Evolutionary conservation across 225 moss, liverwort and hornwort genomes (phyloP).

Genomic region (Polytrichum formosum): DNA sequence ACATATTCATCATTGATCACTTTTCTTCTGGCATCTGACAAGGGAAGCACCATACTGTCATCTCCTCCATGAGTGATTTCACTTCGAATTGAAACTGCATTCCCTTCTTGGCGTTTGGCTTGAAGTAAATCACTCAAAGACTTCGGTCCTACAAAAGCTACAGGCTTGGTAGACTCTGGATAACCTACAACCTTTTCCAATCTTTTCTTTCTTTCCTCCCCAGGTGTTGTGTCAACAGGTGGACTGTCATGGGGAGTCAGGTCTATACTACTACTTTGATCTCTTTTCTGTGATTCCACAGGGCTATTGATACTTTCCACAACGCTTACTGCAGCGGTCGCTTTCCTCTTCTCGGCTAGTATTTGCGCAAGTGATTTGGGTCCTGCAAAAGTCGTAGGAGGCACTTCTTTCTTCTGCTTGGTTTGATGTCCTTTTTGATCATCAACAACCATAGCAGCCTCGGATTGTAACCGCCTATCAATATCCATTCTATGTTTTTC

Average conservation of each 20-base stretch:
- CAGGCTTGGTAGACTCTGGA: constrained; percentile 21
- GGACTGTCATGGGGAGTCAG: constrained; percentile 13
- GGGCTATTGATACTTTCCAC: constrained; percentile 8
- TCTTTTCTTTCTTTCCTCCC: constrained; percentile 42
- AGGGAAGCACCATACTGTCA: too few relatives aligned
- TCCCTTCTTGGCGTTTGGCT: constrained; percentile 49
- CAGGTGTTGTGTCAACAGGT: constrained; percentile 1
- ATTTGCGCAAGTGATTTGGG: constrained; percentile 64
- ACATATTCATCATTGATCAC: too few relatives aligned
- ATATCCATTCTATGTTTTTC: constrained; percentile 13
- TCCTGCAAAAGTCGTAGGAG: constrained; percentile 52
- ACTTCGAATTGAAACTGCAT: constrained; percentile 5
- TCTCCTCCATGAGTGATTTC: too few relatives aligned
- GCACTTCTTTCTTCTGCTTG: constrained; percentile 37
- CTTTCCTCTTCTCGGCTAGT: constrained; percentile 55
- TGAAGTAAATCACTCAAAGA: constrained; percentile 52
- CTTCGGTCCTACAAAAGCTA: constrained; percentile 59
- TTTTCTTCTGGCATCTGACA: too few relatives aligned
- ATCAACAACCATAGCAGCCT: too few relatives aligned
- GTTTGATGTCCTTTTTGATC: constrained; percentile 8
- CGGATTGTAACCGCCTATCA: constrained; percentile 6
- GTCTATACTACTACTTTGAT: constrained; percentile 12
- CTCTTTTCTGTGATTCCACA: constrained; percentile 15
- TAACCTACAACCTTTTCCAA: constrained; percentile 36
- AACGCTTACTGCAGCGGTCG: constrained; percentile 14